A percentile compares a stretch with the other conserved stretches of the same genome.
These are phyloP conservation scores for Ceratobasidium sp. DNA, from an alignment of 1,284 basidiomycete genomes.

Conservation along the genomic window DNA sequence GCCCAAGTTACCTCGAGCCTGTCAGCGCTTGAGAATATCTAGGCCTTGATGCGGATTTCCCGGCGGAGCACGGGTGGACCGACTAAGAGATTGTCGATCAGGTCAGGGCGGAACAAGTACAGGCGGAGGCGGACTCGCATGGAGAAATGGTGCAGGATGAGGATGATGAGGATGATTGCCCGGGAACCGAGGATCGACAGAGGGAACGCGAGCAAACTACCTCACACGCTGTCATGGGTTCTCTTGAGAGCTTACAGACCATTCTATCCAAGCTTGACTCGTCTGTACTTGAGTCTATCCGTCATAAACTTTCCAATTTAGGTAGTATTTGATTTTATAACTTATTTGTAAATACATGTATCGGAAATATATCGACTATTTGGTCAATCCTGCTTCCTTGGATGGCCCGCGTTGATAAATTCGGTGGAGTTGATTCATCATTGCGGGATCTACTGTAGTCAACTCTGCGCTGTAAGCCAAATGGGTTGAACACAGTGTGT, in stretches of 20 bases:
- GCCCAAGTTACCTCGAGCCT: conserved; percentile 21
- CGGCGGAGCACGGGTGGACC: conserved; percentile 19
- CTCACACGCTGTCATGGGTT: too few relatives aligned
- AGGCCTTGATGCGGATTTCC: background rate
- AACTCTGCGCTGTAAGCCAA: too few relatives aligned
- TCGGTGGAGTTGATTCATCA: background rate
- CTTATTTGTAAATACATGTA: background rate
- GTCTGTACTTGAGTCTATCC: too few relatives aligned
- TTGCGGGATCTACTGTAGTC: conserved; percentile 5
- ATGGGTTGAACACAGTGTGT: too few relatives aligned
- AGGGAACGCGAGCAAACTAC: too few relatives aligned
- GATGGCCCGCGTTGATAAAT: background rate
- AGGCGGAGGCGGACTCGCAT: conserved; percentile 10
- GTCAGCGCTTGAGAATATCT: background rate
- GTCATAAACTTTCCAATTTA: too few relatives aligned
- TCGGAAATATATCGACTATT: background rate
- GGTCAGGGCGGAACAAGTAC: conserved; percentile 13
- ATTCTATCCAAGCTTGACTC: too few relatives aligned
- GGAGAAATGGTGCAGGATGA: too few relatives aligned
- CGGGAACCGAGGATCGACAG: too few relatives aligned
- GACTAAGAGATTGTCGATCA: conserved; percentile 36
- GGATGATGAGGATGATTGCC: too few relatives aligned
- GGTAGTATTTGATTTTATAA: background rate
- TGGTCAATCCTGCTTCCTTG: background rate
- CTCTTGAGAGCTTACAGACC: too few relatives aligned